These are phyloP conservation scores for Tolypocladium paradoxum DNA, from an alignment of 2,329 filamentous ascomycete genomes.

Conservation along the genomic window DNA sequence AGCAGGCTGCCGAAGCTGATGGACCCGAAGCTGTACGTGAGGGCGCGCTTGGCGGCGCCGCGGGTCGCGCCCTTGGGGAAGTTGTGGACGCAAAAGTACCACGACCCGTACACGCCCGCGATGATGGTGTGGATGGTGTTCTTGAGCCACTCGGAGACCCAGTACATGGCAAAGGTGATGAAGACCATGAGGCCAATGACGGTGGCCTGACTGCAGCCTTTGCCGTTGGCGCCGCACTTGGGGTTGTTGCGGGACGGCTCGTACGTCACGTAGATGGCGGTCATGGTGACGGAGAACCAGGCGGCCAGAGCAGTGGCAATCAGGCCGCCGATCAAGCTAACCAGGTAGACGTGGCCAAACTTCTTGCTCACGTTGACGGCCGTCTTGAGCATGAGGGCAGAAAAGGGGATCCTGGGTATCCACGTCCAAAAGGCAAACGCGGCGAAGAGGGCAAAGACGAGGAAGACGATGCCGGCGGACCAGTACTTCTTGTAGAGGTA, in stretches of 20 bases:
- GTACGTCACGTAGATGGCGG: constrained; percentile 77
- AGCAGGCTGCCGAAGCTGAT: constrained; percentile 79
- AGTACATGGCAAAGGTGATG: constrained; percentile 85
- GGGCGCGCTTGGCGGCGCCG: constrained; percentile 67
- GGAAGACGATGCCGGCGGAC: constrained; percentile 77
- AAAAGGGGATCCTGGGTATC: constrained; percentile 86
- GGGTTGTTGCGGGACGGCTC: constrained; percentile 49
- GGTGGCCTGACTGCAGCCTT: constrained; percentile 60
- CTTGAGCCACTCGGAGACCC: constrained; percentile 89
- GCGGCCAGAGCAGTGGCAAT: constrained; percentile 65
- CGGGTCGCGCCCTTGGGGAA: constrained; percentile 72
- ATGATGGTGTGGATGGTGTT: constrained; percentile 85
- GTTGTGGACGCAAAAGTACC: constrained; percentile 70
- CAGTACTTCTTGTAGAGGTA: constrained; percentile 71
- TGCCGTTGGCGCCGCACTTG: constrained; percentile 36
- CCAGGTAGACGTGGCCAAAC: constrained; percentile 77
- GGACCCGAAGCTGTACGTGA: constrained; percentile 88
- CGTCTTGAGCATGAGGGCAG: constrained; percentile 78
- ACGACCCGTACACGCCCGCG: constrained; percentile 80
- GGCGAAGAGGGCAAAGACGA: constrained; percentile 47
- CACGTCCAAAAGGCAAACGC: constrained; percentile 59
- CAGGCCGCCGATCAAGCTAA: constrained; percentile 75
- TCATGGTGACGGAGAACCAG: constrained; percentile 79
- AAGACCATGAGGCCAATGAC: constrained; percentile 81
- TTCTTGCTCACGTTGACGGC: constrained; percentile 75